Base-by-base conservation (phyloP, 1,284 basidiomycete species). In the Pascua guehoae region DNA sequence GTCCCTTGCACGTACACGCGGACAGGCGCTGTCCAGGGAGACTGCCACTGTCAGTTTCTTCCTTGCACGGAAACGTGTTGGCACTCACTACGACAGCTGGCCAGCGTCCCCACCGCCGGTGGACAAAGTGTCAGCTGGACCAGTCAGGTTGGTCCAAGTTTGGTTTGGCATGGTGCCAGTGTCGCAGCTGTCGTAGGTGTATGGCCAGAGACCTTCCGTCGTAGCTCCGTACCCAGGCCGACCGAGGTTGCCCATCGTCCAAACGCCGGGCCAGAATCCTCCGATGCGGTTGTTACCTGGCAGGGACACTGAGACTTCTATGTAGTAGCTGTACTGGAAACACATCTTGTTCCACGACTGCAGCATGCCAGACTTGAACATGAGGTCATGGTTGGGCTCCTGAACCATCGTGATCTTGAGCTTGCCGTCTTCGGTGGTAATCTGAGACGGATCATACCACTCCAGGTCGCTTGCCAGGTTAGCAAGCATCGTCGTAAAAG, bases 161-260 rank as follows among this genome's bases (percentile, higher is more conserved):
- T 81, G 80, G 56, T 80, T 80, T 9, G 49, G 84, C 74, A 88
- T 85, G 0, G 92, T 95, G 8, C 94, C 95, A 32, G 89, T 63
- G 68, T 91, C 89, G 70, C 90, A 92, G 1, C 81, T 73, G 68
- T 89, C 86, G 64, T 90, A 89, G 2, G 84, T 84, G 60, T 76
- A 77, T 8, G 75, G 74, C 74, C 74, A 76, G 18, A 66, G 66
- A 8, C 73, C 73, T 54, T 93, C 88, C 2, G 87, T 87, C 0
- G 88, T 86, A 0, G 87, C 89, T 17, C 86, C 81, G 71, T 90
- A 87, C 4, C 91, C 91, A 0, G 91, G 85, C 51, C 91, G 79
- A 1, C 86, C 91, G 4, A 96, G 81, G 68, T 95, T 95, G 4
- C 91, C 91, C 88, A 96, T 89, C 8, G 88, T 89, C 91, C 91